These are phyloP conservation scores for Wickerhamiella allomyrinae DNA, from an alignment of 805 yeast species.

Conservation along the genomic window DNA sequence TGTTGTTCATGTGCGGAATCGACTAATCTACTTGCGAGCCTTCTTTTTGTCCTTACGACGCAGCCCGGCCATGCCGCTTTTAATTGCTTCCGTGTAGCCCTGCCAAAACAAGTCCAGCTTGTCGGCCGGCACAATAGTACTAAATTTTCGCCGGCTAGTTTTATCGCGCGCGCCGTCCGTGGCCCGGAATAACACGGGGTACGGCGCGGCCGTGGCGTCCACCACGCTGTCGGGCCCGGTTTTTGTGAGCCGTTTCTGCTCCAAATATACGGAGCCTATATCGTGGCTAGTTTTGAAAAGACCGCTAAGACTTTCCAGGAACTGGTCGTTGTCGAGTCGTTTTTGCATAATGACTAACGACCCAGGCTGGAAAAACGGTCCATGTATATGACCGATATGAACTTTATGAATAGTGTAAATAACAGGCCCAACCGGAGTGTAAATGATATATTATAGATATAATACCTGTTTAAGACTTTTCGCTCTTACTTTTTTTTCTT, in stretches of 20 bases:
- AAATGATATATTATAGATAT: no score
- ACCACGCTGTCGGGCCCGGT: conserved; percentile 12
- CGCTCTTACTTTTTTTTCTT: no score
- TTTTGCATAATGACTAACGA: background rate
- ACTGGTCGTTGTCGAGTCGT: conserved; percentile 19
- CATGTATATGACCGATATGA: no score
- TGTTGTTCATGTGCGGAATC: background rate
- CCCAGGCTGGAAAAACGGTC: no score
- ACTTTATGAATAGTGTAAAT: no score
- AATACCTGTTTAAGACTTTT: no score
- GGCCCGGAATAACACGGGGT: conserved; percentile 55
- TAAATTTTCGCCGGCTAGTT: conserved; percentile 40
- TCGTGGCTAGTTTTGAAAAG: conserved; percentile 19
- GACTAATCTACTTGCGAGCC: conserved; percentile 22
- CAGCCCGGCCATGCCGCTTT: conserved; percentile 59
- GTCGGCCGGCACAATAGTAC: conserved; percentile 55
- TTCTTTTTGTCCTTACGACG: conserved; percentile 71
- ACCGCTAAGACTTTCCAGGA: conserved; percentile 18
- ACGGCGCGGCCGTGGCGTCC: conserved; percentile 24
- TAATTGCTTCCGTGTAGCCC: conserved; percentile 54
- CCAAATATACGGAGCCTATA: conserved; percentile 25
- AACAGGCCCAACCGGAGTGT: no score
- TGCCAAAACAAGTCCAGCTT: conserved; percentile 62
- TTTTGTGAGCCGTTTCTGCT: conserved; percentile 24
- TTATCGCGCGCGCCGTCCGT: conserved; percentile 42